Percentiles rank a stretch among this genome's conserved stretches.
Evolutionary conservation across 331 rosid genomes (phyloP).

Genomic region (Cydonia oblonga): DNA sequence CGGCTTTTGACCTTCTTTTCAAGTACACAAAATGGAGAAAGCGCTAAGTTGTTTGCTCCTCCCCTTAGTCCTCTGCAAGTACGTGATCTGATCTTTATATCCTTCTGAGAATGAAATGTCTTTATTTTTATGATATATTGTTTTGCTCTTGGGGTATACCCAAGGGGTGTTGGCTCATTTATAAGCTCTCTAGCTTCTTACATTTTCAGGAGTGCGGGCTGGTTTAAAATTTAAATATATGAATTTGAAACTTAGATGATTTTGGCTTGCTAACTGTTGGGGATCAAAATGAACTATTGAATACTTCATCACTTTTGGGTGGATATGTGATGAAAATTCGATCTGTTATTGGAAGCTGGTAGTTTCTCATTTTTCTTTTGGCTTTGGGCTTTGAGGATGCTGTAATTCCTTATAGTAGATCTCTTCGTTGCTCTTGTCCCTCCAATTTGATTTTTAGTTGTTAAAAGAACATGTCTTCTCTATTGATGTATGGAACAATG

Average conservation of each 20-base stretch:
- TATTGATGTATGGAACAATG: not conserved
- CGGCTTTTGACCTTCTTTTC: conserved; percentile 51
- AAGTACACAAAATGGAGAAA: conserved; percentile 26
- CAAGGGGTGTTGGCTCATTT: not conserved
- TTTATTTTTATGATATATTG: not conserved
- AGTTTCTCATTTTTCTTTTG: not conserved
- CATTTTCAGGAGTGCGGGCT: not conserved
- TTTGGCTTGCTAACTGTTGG: not conserved
- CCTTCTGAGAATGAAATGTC: not conserved
- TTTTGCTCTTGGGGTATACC: not conserved
- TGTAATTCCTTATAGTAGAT: not conserved
- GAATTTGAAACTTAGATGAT: not conserved
- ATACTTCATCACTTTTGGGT: not conserved
- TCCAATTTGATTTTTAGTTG: not conserved
- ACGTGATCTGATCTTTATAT: conserved; percentile 7
- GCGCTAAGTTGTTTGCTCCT: conserved; percentile 26
- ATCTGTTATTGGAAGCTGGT: not conserved
- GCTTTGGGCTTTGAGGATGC: not conserved
- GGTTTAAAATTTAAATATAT: not conserved
- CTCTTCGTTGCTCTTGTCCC: not conserved
- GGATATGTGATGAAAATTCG: not conserved
- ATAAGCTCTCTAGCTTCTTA: not conserved
- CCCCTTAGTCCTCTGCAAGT: conserved; percentile 73
- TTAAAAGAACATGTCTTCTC: not conserved
- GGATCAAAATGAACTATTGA: not conserved